Evolutionary conservation across 345 rosid species (phyloP), one percentile per base, ranked within the genome.

Genomic region (Hibiscus mutabilis): DNA sequence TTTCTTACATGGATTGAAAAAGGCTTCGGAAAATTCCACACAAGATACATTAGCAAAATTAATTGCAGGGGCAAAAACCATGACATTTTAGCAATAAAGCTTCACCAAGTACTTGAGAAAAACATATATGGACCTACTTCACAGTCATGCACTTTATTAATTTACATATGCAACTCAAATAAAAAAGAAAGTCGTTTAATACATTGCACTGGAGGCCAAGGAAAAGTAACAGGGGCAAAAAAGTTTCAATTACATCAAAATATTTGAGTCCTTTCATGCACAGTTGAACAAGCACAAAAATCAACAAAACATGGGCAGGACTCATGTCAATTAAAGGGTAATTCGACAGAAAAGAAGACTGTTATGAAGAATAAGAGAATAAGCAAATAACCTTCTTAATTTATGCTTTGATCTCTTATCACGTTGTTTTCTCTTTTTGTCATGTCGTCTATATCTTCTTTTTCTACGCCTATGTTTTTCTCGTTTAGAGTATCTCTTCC

Each of bases 381-480:
- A 19, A 51, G 42, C 37, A 62, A 13, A 35, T 52, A 73, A 95
- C 99, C 99, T 95, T 84, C 75, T 90, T 77, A 89, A 84, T 81
- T 79, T 90, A 58, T 78, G 97, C 74, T 83, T 95, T 22, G 87
- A 83, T 78, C 82, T 86, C 80, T 79, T 90, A 52, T 89, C 96
- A 75, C 74, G 89, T 68, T 79, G 83, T 79, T 76, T 92, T 31
- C 87, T 86, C 82, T 84, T 95, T 79, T 80, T 86, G 12, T 90
- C 98, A 69, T 82, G 96, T 8, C 90, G 84, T 74, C 73, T 95
- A 51, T 95, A 96, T 76, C 91, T 83, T 78, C 79, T 85, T 59
- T 86, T 92, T 51, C 86, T 80, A 77, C 87, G 92, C 64, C 75
- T 89, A 79, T 86, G 72, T 77, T 86, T 92, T 31, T 87, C 99